Percentiles rank a stretch among this genome's conserved stretches.
Evolutionary conservation across 2,329 filamentous ascomycete species (phyloP).

Genomic region (Aspergillus oerlinghausenensis): DNA sequence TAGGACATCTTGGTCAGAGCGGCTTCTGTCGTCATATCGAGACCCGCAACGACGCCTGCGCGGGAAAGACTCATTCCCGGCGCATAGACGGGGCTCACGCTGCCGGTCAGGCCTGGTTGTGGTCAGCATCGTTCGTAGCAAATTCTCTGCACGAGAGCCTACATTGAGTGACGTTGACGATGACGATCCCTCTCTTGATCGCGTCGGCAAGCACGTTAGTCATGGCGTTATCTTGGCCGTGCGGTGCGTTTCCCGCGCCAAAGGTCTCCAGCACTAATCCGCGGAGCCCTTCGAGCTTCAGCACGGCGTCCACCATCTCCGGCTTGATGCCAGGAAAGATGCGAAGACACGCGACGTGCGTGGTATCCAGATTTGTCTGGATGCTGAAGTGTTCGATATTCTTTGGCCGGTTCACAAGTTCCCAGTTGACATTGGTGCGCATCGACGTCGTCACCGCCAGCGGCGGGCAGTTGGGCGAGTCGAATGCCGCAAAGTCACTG

Average conservation of each 20-base stretch:
- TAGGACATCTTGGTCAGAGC: slow-evolving; percentile 89
- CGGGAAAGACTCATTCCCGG: slow-evolving; percentile 72
- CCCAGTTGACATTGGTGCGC: slow-evolving; percentile 76
- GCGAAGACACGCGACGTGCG: slow-evolving; percentile 83
- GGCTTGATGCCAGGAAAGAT: slow-evolving; percentile 91
- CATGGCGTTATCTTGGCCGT: slow-evolving; percentile 72
- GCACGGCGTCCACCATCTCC: slow-evolving; percentile 85
- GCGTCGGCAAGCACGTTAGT: slow-evolving; percentile 72
- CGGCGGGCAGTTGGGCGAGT: slow-evolving; percentile 78
- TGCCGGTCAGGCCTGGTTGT: slow-evolving; percentile 53
- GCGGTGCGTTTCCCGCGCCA: slow-evolving; percentile 86
- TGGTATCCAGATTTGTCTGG: slow-evolving; percentile 71
- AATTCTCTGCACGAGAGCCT: slow-evolving; percentile 40
- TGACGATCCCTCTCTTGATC: slow-evolving; percentile 73
- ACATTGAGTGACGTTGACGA: slow-evolving; percentile 92
- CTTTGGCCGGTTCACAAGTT: slow-evolving; percentile 68
- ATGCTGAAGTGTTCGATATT: slow-evolving; percentile 70
- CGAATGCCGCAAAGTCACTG: slow-evolving; percentile 81
- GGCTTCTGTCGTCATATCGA: slow-evolving; percentile 85
- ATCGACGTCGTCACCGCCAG: slow-evolving; percentile 77
- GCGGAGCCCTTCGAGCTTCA: slow-evolving; percentile 68
- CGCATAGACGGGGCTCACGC: slow-evolving; percentile 73
- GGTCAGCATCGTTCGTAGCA: slow-evolving; percentile 31
- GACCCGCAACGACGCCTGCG: slow-evolving; percentile 82
- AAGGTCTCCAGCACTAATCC: slow-evolving; percentile 89